Percentiles rank a stretch among this genome's conserved stretches.
phyloP scores from a whole-genome alignment of 2,329 filamentous ascomycete genomes.

The Arthrobotrys conoides region DNA sequence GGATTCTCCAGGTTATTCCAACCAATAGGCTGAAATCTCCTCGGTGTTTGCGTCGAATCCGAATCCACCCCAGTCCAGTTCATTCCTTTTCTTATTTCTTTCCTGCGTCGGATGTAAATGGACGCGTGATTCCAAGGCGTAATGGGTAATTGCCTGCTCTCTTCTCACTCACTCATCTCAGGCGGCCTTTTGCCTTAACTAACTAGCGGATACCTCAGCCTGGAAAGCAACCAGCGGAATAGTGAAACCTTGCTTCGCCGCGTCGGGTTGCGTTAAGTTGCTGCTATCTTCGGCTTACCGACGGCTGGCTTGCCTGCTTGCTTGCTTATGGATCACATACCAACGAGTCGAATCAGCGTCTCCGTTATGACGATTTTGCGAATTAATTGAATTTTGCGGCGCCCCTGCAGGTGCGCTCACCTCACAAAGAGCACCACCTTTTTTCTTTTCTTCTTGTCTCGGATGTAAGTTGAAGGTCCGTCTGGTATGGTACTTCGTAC shows the following conservation, averaged over 20 bases:
- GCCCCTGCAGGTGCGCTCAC: constrained; percentile 61
- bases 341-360: constrained; percentile 39
- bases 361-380: constrained; percentile 31
- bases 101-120: constrained; percentile 58
- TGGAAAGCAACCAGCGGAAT: constrained; percentile 39
- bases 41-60: constrained; percentile 17
- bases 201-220: constrained; percentile 38
- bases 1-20: constrained; percentile 41
- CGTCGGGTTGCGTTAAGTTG: constrained; percentile 59
- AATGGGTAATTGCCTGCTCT: constrained; percentile 44
- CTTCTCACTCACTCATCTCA: no score
- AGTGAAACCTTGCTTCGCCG: constrained; percentile 61
- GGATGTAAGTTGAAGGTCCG: constrained; percentile 54
- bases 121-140: constrained; percentile 59
- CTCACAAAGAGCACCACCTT: constrained; percentile 20
- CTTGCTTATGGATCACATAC: constrained; percentile 44
- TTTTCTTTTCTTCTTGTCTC: constrained; percentile 43
- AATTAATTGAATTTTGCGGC: constrained; percentile 40
- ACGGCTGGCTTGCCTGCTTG: constrained; percentile 39
- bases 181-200: constrained; percentile 24
- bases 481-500: constrained; percentile 35
- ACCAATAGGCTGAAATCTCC: constrained; percentile 54
- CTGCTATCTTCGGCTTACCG: constrained; percentile 56
- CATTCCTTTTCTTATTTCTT: constrained; percentile 32
- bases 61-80: constrained; percentile 2